These are phyloP conservation scores for Candida methanosorbosa DNA, from an alignment of 805 yeast genomes.

Conservation along the genomic window DNA sequence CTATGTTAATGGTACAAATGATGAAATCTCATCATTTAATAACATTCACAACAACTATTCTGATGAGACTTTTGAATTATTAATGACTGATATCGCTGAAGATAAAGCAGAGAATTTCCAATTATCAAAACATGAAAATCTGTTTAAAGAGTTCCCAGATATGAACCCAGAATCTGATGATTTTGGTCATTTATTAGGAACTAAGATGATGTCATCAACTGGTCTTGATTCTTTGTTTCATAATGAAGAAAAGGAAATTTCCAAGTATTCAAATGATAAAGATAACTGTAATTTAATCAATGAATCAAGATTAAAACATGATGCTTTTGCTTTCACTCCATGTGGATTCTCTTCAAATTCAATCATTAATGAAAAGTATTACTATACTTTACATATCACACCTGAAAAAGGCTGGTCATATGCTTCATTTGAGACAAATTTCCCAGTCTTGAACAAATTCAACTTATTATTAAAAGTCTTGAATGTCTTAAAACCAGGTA, in stretches of 20 bases:
- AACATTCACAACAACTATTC: not conserved
- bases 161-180: constrained; percentile 49
- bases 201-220: constrained; percentile 53
- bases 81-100: constrained; percentile 79
- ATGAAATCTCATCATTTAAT: not conserved
- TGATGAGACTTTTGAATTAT: constrained; percentile 71
- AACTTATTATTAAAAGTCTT: constrained; percentile 56
- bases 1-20: constrained; percentile 48
- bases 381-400: constrained; percentile 83
- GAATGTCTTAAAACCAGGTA: constrained; percentile 61
- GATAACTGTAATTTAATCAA: no score
- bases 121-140: constrained; percentile 20
- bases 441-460: constrained; percentile 41
- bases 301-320: constrained; percentile 45
- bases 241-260: not conserved
- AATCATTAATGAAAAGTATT: constrained; percentile 47
- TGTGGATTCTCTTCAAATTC: constrained; percentile 94
- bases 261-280: constrained; percentile 16
- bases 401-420: constrained; percentile 94
- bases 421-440: constrained; percentile 92
- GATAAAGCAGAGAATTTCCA: constrained; percentile 48
- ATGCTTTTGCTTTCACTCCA: constrained; percentile 86
- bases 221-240: constrained; percentile 53
- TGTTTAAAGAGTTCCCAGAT: constrained; percentile 24
- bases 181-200: constrained; percentile 73